These are phyloP conservation scores for Macaranga tanarius DNA, from an alignment of 441 rosid species.

Conservation along the genomic window DNA sequence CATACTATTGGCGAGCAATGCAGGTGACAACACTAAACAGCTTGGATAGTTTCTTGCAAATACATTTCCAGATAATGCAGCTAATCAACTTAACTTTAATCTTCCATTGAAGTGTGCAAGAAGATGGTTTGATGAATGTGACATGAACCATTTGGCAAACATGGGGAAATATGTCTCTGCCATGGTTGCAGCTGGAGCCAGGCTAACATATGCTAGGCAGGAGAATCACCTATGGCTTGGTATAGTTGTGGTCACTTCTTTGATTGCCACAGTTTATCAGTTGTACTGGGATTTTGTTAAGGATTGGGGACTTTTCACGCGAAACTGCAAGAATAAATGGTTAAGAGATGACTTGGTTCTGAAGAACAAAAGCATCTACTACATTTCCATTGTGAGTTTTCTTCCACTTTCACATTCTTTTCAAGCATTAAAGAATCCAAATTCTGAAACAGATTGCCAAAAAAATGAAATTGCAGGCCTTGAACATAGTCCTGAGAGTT, in stretches of 20 bases:
- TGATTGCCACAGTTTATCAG: conserved; percentile 73
- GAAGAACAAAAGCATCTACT: conserved; percentile 66
- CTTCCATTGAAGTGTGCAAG: conserved; percentile 63
- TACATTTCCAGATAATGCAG: not conserved
- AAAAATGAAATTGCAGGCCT: conserved; percentile 42
- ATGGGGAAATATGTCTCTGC: conserved; percentile 98
- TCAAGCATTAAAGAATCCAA: not conserved
- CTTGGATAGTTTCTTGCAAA: not conserved
- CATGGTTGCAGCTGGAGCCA: conserved; percentile 92
- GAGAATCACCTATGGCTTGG: conserved; percentile 52
- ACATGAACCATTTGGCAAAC: conserved; percentile 71
- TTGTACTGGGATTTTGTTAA: conserved; percentile 95
- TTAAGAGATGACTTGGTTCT: conserved; percentile 82
- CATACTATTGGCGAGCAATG: conserved; percentile 98
- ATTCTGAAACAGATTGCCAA: conserved; percentile 11
- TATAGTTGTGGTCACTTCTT: conserved; percentile 64
- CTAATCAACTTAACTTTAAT: not conserved
- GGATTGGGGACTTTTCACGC: conserved; percentile 90
- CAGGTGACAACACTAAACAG: conserved; percentile 49
- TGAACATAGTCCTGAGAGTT: conserved; percentile 74
- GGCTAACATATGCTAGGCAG: conserved; percentile 70
- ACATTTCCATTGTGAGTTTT: conserved; percentile 71
- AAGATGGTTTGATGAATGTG: conserved; percentile 86
- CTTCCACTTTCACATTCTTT: conserved; percentile 6
- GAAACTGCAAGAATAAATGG: conserved; percentile 74